phyloP scores from a whole-genome alignment of 2,329 filamentous ascomycete species.

The Fusarium albosuccineum region DNA sequence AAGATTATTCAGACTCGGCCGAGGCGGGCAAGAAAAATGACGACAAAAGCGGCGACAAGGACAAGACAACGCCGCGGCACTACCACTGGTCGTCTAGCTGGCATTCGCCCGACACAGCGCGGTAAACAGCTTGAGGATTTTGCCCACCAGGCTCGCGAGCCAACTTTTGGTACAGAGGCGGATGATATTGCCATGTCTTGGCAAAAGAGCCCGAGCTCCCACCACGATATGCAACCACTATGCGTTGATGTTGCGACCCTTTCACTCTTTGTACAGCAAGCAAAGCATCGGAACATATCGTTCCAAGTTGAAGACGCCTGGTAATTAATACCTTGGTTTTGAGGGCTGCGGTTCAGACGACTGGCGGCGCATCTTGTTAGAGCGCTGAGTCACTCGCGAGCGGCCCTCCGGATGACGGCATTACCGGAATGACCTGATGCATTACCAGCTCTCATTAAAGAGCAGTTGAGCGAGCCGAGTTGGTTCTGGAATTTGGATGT shows the following conservation, averaged over 20 bases:
- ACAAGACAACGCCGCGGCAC: conserved; percentile 39
- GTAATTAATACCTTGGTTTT: neutral
- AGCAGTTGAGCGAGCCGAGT: neutral
- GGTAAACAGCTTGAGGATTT: conserved; percentile 14
- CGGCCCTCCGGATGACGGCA: conserved; percentile 27
- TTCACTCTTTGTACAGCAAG: neutral
- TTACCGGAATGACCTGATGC: conserved; percentile 16
- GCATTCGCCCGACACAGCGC: conserved; percentile 50
- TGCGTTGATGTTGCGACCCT: neutral
- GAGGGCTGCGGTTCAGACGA: neutral
- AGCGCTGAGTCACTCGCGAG: conserved; percentile 7
- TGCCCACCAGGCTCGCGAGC: neutral
- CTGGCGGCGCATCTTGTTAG: neutral
- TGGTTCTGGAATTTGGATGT: too few relatives aligned
- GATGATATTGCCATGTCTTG: neutral
- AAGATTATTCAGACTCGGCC: conserved; percentile 32
- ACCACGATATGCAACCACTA: neutral
- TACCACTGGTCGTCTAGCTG: conserved; percentile 53
- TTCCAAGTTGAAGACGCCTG: neutral
- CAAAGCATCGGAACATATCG: too few relatives aligned
- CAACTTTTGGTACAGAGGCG: neutral
- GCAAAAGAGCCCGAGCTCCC: neutral
- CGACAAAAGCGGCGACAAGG: conserved; percentile 29
- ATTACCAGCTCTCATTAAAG: neutral
- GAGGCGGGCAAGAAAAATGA: conserved; percentile 19